Evolutionary conservation across 345 rosid species (phyloP), one percentile per base, ranked within the genome.

Genomic region (Turnera subulata): DNA sequence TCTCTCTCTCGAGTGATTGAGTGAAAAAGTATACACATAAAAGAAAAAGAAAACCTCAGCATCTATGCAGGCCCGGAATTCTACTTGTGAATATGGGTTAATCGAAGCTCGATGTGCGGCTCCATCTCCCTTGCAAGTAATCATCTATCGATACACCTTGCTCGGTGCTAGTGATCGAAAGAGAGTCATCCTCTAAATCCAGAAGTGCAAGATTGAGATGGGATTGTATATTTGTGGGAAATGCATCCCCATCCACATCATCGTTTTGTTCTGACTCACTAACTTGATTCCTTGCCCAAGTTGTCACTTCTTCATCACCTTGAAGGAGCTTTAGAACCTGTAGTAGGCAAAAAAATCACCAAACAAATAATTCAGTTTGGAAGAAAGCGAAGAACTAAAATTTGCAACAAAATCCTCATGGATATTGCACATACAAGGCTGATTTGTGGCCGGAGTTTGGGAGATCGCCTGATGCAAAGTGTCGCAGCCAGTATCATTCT

Each of bases 401-500:
- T 23, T 24, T 33, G 21, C 9, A 52, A 47, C 59, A 53, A 18
- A 53, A 8, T 20, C 9, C 29, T 6, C 13, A 2, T 40, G 2
- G 8, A 17, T 56, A 55, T 35, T 37, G 39, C 18, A 66, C 85
- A 71, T 73, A 93, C 97, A 14, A 84, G 67, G 73, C 80, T 75
- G 10, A 87, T 88, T 79, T 60, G 83, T 33, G 99, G 96, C 55
- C 99, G 78, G 39, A 48, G 58, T 53, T 58, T 53, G 50, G 95
- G 82, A 44, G 82, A 63, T 13, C 82, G 81, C 64, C 83, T 82
- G 64, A 90, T 79, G 78, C 91, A 88, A 48, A 90, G 76, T 38
- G 78, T 82, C 48, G 97, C 97, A 20, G 93, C 95, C 73, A 90
- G 73, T 55, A 85, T 78, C 81, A 94, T 81, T 63, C 86, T 81